These are phyloP conservation scores for Paxillus rubicundulus DNA, from an alignment of 768 basidiomycete species.

Conservation along the genomic window DNA sequence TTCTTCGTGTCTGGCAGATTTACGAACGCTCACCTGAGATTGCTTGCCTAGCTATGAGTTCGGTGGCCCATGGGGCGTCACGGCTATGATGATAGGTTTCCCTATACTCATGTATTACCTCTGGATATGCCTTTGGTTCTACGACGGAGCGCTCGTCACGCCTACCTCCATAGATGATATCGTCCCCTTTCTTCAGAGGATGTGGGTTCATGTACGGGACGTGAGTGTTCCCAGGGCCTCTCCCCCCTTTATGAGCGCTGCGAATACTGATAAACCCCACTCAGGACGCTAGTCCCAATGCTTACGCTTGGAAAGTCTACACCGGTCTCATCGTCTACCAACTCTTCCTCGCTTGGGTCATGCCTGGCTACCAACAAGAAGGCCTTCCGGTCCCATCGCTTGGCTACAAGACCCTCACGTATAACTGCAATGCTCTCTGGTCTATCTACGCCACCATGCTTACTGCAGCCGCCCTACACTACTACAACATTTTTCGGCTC, in stretches of 20 bases:
- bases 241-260: neutral
- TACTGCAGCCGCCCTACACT: conserved; percentile 74
- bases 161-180: conserved; percentile 71
- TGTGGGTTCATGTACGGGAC: conserved; percentile 83
- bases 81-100: conserved; percentile 92
- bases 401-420: conserved; percentile 87
- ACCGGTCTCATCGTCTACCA: conserved; percentile 85
- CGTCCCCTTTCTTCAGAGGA: conserved; percentile 69
- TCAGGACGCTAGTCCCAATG: conserved; percentile 89
- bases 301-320: conserved; percentile 89
- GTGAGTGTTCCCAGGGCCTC: conserved; percentile 45
- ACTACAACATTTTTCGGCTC: conserved; percentile 80
- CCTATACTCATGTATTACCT: conserved; percentile 98
- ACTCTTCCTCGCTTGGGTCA: conserved; percentile 82
- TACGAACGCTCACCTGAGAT: conserved; percentile 5
- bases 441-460: conserved; percentile 82
- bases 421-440: conserved; percentile 93
- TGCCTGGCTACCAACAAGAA: conserved; percentile 92
- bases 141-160: conserved; percentile 77
- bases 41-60: conserved; percentile 77
- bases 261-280: neutral
- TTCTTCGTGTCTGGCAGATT: neutral
- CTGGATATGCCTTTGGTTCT: conserved; percentile 96
- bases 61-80: conserved; percentile 88
- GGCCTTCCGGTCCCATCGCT: conserved; percentile 96